These are phyloP conservation scores for Debaryomyces nepalensis DNA, from an alignment of 1,139 yeast genomes.

Conservation along the genomic window DNA sequence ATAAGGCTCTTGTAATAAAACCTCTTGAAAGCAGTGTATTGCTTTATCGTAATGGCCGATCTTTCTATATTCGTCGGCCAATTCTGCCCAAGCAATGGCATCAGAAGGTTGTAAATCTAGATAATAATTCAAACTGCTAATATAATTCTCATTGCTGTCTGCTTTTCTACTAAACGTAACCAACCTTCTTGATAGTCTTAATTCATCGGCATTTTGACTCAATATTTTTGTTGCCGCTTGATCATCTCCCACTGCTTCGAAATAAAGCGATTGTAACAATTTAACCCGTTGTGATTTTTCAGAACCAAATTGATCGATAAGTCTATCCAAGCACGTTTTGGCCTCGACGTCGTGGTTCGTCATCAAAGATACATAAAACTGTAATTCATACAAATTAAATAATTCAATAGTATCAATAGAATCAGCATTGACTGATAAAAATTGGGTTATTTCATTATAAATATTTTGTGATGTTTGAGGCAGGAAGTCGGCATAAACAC, in stretches of 20 bases:
- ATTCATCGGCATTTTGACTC: slow-evolving; percentile 41
- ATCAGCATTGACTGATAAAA: slow-evolving; percentile 33
- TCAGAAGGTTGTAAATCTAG: slow-evolving; percentile 71
- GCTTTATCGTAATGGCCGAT: slow-evolving; percentile 73
- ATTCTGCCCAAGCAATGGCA: slow-evolving; percentile 75
- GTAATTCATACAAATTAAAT: slow-evolving; percentile 67
- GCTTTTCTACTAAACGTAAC: slow-evolving; percentile 36
- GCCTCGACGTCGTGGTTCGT: slow-evolving; percentile 76
- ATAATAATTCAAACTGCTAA: slow-evolving; percentile 52
- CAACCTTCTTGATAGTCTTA: slow-evolving; percentile 38
- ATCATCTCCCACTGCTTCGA: slow-evolving; percentile 57
- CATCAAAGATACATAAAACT: slow-evolving; percentile 67
- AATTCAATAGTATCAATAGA: slow-evolving; percentile 52
- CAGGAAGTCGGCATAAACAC: slow-evolving; percentile 39
- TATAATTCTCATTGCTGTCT: slow-evolving; percentile 40
- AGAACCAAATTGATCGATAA: slow-evolving; percentile 68
- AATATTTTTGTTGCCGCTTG: slow-evolving; percentile 42
- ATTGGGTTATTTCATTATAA: slow-evolving; percentile 38
- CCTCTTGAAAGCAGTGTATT: slow-evolving; percentile 69
- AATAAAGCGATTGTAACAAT: slow-evolving; percentile 58
- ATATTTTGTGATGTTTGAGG: slow-evolving; percentile 39
- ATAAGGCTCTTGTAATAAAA: slow-evolving; percentile 65
- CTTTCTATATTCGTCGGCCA: slow-evolving; percentile 62
- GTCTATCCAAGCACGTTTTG: slow-evolving; percentile 60
- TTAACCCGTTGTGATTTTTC: slow-evolving; percentile 58